A percentile compares a stretch with the other conserved stretches of the same genome.
Evolutionary conservation across 805 yeast species (phyloP).

Genomic region (Wickerhamomyces alni): DNA sequence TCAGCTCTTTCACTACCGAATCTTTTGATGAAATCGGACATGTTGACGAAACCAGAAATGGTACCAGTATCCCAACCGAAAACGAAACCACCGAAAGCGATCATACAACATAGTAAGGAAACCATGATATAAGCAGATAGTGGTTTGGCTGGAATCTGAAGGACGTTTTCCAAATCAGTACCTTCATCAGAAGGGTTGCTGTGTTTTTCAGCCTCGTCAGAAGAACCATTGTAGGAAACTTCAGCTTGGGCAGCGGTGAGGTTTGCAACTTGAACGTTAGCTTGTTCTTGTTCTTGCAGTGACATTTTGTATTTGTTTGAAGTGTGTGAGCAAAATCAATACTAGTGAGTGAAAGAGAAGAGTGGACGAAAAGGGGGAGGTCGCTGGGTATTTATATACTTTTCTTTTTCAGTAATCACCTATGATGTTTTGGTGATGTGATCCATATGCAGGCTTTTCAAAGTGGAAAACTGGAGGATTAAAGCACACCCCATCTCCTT

Average conservation of each 20-base stretch:
- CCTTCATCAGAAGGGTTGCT: constrained; percentile 12
- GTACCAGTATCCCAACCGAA: constrained; percentile 84
- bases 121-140: constrained; percentile 25
- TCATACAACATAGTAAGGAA: constrained; percentile 29
- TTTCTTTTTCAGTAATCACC: too few species aligned
- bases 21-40: constrained; percentile 45
- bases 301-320: too few species aligned
- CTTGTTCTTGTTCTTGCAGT: neutral
- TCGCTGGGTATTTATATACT: too few species aligned
- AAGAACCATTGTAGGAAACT: neutral
- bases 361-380: too few species aligned
- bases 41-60: constrained; percentile 63
- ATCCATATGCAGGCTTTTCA: too few species aligned
- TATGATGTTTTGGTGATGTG: too few species aligned
- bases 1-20: constrained; percentile 43
- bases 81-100: constrained; percentile 74
- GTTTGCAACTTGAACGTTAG: neutral
- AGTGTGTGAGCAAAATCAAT: too few species aligned
- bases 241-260: neutral
- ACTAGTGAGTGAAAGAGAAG: too few species aligned
- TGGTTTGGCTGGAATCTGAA: constrained; percentile 27
- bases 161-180: constrained; percentile 2
- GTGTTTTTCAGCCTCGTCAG: constrained; percentile 11
- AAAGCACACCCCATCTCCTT: too few species aligned
- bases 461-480: too few species aligned